A percentile compares a stretch with the other conserved stretches of the same genome.
Evolutionary conservation across 495 filamentous ascomycete species (phyloP).

Genomic region (Aspergillus coremiiformis): DNA sequence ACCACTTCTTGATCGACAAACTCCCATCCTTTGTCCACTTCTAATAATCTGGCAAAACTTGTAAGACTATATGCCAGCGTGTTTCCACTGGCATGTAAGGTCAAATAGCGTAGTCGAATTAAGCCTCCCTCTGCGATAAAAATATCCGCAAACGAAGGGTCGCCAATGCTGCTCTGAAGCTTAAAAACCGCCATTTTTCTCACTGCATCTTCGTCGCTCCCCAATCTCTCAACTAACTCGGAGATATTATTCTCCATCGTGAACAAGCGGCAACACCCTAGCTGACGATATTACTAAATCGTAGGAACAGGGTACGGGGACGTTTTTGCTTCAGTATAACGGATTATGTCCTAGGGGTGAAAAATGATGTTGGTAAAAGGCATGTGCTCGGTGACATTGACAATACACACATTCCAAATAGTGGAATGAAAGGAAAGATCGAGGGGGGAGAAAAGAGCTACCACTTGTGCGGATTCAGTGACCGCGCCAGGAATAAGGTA

Average conservation of each 20-base stretch:
- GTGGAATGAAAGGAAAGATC: background rate
- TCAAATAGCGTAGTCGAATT: slow-evolving; percentile 68
- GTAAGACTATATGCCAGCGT: slow-evolving; percentile 92
- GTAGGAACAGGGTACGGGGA: background rate
- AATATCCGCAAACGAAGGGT: slow-evolving; percentile 92
- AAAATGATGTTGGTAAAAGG: background rate
- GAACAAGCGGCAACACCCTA: background rate
- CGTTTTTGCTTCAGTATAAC: background rate
- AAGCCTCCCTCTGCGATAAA: slow-evolving; percentile 89
- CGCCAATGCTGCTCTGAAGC: slow-evolving; percentile 85
- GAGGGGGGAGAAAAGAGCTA: background rate
- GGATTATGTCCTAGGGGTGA: background rate
- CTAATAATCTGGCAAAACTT: slow-evolving; percentile 74
- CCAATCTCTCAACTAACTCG: slow-evolving; percentile 61
- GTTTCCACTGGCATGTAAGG: slow-evolving; percentile 79
- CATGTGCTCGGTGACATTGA: background rate
- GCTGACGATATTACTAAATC: background rate
- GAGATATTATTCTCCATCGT: slow-evolving; percentile 52
- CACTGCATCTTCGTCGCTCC: slow-evolving; percentile 77
- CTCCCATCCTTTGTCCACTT: slow-evolving; percentile 98
- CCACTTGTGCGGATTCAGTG: background rate
- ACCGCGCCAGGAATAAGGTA: background rate
- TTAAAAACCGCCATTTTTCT: slow-evolving; percentile 99
- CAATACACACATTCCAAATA: background rate
- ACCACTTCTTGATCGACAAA: slow-evolving; percentile 60